Percentiles rank a stretch among this genome's conserved stretches.
These are phyloP conservation scores for Hypoxylon sp. DNA, from an alignment of 2,329 filamentous ascomycete genomes.

Conservation along the genomic window DNA sequence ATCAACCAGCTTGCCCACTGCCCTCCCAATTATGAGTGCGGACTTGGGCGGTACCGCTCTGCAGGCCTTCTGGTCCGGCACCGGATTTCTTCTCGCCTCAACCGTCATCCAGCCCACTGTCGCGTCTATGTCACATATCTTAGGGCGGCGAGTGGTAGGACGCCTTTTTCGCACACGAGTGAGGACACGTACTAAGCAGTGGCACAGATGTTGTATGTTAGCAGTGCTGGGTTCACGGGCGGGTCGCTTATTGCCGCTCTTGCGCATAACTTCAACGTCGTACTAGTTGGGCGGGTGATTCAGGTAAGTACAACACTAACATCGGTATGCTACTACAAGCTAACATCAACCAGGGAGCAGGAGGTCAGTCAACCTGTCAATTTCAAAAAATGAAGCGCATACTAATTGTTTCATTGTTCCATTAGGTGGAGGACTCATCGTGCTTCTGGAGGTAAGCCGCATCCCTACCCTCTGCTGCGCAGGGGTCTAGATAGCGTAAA, in stretches of 20 bases:
- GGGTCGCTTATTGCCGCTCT: slow-evolving; percentile 44
- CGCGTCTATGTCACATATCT: slow-evolving; percentile 36
- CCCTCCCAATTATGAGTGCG: slow-evolving; percentile 65
- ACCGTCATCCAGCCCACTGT: slow-evolving; percentile 67
- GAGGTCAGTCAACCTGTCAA: slow-evolving; percentile 9
- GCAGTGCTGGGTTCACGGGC: slow-evolving; percentile 29
- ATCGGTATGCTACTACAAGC: neutral
- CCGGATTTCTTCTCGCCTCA: slow-evolving; percentile 74
- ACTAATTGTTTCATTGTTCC: slow-evolving; percentile 1
- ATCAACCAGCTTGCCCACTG: slow-evolving; percentile 73
- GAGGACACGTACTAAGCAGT: neutral
- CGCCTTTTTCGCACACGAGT: neutral
- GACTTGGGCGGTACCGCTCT: slow-evolving; percentile 65
- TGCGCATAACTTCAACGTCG: slow-evolving; percentile 55
- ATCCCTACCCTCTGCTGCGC: neutral
- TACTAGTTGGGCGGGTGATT: slow-evolving; percentile 58
- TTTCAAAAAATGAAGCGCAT: neutral
- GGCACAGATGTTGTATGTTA: slow-evolving; percentile 30
- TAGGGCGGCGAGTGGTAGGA: slow-evolving; percentile 33
- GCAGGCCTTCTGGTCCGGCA: slow-evolving; percentile 78
- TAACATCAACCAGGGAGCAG: slow-evolving; percentile 15
- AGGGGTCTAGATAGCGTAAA: neutral
- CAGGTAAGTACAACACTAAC: slow-evolving; percentile 55
- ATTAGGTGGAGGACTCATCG: slow-evolving; percentile 57
- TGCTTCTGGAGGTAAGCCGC: slow-evolving; percentile 52